These are phyloP conservation scores for Dicorynia guianensis DNA, from an alignment of 306 rosid species.

Conservation along the genomic window DNA sequence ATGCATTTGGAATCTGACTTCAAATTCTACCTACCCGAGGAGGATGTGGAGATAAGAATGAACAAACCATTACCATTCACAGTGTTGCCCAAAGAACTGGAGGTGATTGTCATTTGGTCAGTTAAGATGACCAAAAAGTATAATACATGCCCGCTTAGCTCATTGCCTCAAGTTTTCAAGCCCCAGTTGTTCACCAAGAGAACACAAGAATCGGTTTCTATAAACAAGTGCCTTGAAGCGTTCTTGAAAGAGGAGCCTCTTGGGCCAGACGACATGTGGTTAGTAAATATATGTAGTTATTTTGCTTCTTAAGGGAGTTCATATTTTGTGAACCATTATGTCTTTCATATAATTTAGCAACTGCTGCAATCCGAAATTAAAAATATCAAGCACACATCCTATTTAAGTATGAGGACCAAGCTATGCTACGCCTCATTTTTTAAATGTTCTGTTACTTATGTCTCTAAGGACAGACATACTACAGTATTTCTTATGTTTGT, in stretches of 20 bases:
- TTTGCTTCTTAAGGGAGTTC: constrained; percentile 27
- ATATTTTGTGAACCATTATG: constrained; percentile 10
- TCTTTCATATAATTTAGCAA: constrained; percentile 26
- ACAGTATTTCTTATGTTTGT: constrained; percentile 30
- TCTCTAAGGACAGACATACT: constrained; percentile 11
- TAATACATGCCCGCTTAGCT: constrained; percentile 50
- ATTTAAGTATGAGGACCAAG: neutral
- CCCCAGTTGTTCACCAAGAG: constrained; percentile 40
- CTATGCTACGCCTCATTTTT: neutral
- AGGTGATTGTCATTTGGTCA: constrained; percentile 67
- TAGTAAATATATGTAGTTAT: constrained; percentile 45
- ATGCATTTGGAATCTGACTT: constrained; percentile 54
- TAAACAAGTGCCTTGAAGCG: constrained; percentile 85
- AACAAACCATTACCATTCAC: constrained; percentile 48
- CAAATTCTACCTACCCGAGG: constrained; percentile 53
- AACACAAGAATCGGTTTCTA: constrained; percentile 70
- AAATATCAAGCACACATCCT: neutral
- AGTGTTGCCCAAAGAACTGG: constrained; percentile 34
- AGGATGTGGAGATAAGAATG: constrained; percentile 47
- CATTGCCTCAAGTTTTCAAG: constrained; percentile 70
- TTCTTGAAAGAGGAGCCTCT: constrained; percentile 89
- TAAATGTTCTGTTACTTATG: constrained; percentile 19
- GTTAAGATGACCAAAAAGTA: constrained; percentile 63
- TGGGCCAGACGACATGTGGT: constrained; percentile 95
- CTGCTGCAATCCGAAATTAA: neutral